Evolutionary conservation across 2,329 filamentous ascomycete species (phyloP).

Genomic region (Septoria linicola): DNA sequence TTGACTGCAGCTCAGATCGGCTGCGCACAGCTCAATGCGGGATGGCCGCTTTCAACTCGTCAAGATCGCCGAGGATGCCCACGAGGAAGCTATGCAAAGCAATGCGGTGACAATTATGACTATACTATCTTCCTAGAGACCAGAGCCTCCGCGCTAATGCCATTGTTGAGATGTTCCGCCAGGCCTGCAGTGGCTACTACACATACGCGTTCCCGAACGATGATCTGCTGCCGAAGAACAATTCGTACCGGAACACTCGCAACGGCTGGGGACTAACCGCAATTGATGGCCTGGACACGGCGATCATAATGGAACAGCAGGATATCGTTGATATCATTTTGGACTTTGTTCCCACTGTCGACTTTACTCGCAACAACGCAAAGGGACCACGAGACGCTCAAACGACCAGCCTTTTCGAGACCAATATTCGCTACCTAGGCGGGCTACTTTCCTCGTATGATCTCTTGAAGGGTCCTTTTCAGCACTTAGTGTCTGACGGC

Average conservation of each 20-base stretch:
- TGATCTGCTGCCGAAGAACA: conserved; percentile 67
- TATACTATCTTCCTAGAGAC: conserved; percentile 20
- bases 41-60: no score
- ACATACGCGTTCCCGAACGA: conserved; percentile 46
- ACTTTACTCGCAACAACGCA: conserved; percentile 60
- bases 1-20: no score
- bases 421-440: conserved; percentile 82
- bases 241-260: conserved; percentile 65
- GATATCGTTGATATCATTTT: conserved; percentile 70
- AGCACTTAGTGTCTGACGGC: conserved; percentile 20
- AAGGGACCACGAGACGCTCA: conserved; percentile 6
- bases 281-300: conserved; percentile 76
- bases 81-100: conserved; percentile 15
- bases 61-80: no score
- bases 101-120: conserved; percentile 21
- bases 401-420: conserved; percentile 72
- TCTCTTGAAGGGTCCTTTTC: conserved; percentile 66
- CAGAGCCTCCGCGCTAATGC: conserved; percentile 50
- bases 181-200: conserved; percentile 63
- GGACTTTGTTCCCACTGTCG: conserved; percentile 65
- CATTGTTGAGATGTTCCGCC: conserved; percentile 66
- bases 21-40: no score
- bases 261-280: conserved; percentile 85
- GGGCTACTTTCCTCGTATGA: conserved; percentile 76
- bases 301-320: conserved; percentile 70